Percentiles rank a stretch among this genome's conserved stretches.
Evolutionary conservation across 2,329 filamentous ascomycete genomes (phyloP).

Genomic region (Aspergillus brunneoviolaceus): DNA sequence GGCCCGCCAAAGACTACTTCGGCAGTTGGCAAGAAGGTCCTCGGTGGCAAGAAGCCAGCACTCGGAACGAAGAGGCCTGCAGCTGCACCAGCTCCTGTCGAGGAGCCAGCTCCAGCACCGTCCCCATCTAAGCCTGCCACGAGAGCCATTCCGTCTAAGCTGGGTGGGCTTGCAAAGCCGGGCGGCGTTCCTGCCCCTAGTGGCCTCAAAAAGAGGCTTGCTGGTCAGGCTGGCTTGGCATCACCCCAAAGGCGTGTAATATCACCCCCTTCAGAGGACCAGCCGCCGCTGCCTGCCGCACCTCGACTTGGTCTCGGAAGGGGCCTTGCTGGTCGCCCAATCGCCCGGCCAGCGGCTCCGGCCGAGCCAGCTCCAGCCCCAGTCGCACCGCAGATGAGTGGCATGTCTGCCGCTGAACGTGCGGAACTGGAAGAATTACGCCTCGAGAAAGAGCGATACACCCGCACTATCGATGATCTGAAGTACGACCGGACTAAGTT

Average conservation of each 20-base stretch:
- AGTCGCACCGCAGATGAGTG: conserved; percentile 59
- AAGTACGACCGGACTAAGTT: conserved; percentile 79
- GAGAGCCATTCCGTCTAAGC: conserved; percentile 46
- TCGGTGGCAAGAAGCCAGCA: conserved; percentile 53
- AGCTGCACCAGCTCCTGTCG: conserved; percentile 49
- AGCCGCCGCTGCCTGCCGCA: conserved; percentile 41
- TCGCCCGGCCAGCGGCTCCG: conserved; percentile 65
- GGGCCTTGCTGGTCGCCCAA: conserved; percentile 79
- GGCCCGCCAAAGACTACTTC: conserved; percentile 59
- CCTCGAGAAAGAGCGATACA: conserved; percentile 74
- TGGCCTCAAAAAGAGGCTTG: conserved; percentile 44
- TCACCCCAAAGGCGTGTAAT: conserved; percentile 46
- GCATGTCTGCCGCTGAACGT: conserved; percentile 75
- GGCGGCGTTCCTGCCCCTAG: conserved; percentile 40
- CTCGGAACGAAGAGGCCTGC: conserved; percentile 51
- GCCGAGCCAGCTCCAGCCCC: conserved; percentile 52
- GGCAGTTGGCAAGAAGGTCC: conserved; percentile 58
- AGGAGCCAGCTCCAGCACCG: conserved; percentile 54
- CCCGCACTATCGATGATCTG: conserved; percentile 74
- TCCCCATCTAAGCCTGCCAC: conserved; percentile 49
- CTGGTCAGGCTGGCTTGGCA: conserved; percentile 40
- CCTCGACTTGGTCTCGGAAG: conserved; percentile 65
- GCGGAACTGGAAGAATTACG: conserved; percentile 91
- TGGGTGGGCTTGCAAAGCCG: conserved; percentile 44
- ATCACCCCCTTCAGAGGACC: conserved; percentile 48